Conservation (phyloP, 306 rosid genomes). For the Trifolium fragiferum region DNA sequence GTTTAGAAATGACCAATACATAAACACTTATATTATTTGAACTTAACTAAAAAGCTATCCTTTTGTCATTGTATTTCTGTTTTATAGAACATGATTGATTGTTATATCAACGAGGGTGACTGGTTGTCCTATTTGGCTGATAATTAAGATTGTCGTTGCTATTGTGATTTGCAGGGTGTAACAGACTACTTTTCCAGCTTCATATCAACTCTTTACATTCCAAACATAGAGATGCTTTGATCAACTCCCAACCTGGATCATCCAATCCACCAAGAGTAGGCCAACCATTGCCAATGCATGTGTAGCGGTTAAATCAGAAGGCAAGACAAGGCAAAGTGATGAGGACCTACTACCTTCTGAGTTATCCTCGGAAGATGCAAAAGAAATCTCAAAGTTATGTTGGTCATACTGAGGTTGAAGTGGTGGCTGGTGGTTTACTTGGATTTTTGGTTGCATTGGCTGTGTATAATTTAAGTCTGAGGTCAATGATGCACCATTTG, state of each 20-base stretch:
- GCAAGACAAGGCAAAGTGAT: conserved; percentile 41
- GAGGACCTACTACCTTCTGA: conserved; percentile 34
- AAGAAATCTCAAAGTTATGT: conserved; percentile 51
- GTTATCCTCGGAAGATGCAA: conserved; percentile 40
- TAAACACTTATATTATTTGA: no score
- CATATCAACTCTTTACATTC: conserved; percentile 39
- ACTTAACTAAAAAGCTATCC: no score
- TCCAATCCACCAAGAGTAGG: conserved; percentile 46
- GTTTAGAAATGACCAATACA: no score
- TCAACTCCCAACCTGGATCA: conserved; percentile 54
- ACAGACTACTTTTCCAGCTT: conserved; percentile 51
- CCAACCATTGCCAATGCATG: conserved; percentile 36
- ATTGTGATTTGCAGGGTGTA: conserved; percentile 76
- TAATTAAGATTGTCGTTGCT: conserved; percentile 16
- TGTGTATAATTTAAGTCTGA: conserved; percentile 45
- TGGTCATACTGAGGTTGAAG: conserved; percentile 87
- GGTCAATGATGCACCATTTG: no score
- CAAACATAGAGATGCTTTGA: conserved; percentile 49
- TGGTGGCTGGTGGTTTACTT: conserved; percentile 75
- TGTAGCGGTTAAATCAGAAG: conserved; percentile 39
- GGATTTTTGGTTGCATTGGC: conserved; percentile 72
- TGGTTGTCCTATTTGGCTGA: conserved; percentile 1
- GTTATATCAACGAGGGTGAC: no score
- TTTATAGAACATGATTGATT: no score
- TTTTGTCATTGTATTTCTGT: no score